phyloP scores from a whole-genome alignment of 75 land plant species.

The Ceratopteris richardii region DNA sequence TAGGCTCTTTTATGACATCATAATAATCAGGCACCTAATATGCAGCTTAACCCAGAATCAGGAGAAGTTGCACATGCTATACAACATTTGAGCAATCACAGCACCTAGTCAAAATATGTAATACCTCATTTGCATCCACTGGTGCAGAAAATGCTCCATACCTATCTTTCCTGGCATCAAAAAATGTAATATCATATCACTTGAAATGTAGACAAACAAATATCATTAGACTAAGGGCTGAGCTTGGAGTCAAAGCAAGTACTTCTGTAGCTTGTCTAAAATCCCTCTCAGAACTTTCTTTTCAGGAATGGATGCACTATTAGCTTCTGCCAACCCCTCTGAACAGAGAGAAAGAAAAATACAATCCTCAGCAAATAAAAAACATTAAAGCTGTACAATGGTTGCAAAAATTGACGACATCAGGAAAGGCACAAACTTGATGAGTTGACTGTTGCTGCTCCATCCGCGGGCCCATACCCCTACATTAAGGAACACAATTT shows the following conservation, averaged over 20 bases:
- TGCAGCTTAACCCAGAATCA: neutral
- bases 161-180: conserved; percentile 46
- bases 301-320: neutral
- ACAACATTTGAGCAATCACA: neutral
- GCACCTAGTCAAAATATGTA: neutral
- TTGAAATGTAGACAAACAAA: neutral
- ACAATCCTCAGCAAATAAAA: too few relatives aligned
- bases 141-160: conserved; percentile 70
- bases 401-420: too few relatives aligned
- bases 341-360: neutral
- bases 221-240: neutral
- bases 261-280: conserved; percentile 28
- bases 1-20: conserved; percentile 59
- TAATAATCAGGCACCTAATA: conserved; percentile 66
- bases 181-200: neutral
- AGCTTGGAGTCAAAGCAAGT: neutral
- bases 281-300: conserved; percentile 28
- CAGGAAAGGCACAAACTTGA: too few relatives aligned
- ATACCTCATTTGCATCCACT: conserved; percentile 54
- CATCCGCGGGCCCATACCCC: too few relatives aligned
- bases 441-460: too few relatives aligned
- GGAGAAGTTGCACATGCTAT: neutral
- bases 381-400: too few relatives aligned
- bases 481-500: too few relatives aligned
- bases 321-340: neutral